Conservation (phyloP, 352 stramenopile genomes). For the Globisporangium apiculatum region DNA sequence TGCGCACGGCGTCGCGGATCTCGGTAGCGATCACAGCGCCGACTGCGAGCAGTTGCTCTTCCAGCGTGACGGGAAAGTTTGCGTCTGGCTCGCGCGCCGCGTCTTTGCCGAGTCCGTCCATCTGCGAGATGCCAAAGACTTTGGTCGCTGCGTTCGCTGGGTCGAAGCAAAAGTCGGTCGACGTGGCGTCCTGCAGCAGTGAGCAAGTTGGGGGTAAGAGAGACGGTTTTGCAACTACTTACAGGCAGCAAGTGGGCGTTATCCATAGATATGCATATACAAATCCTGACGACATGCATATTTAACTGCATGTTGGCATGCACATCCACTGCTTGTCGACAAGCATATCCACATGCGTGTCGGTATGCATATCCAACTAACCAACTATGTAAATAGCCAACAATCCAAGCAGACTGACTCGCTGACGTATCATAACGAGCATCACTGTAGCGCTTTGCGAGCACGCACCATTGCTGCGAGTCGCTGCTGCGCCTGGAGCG, state of each 20-base stretch:
- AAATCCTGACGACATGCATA: too few species aligned
- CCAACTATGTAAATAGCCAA: too few species aligned
- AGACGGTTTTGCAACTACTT: not conserved
- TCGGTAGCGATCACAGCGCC: conserved; percentile 59
- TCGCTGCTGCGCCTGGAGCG: conserved; percentile 46
- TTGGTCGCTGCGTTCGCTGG: conserved; percentile 52
- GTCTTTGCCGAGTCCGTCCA: conserved; percentile 26
- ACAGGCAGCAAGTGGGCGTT: not conserved
- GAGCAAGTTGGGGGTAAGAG: not conserved
- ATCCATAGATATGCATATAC: too few species aligned
- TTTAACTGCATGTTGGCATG: too few species aligned
- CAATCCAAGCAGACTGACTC: too few species aligned
- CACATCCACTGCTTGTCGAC: too few species aligned
- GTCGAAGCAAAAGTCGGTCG: conserved; percentile 61
- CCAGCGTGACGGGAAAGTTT: conserved; percentile 53
- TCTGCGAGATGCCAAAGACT: conserved; percentile 50
- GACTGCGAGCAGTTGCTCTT: conserved; percentile 61
- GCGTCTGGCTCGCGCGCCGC: conserved; percentile 16
- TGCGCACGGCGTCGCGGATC: conserved; percentile 59
- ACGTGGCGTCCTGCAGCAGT: conserved; percentile 23
- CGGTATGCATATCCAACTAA: too few species aligned
- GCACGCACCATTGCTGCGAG: conserved; percentile 33
- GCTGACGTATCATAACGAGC: too few species aligned
- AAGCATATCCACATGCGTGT: too few species aligned
- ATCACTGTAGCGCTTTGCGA: too few species aligned